phyloP scores from a whole-genome alignment of 129 eudicot genomes.

The Tanacetum coccineum region DNA sequence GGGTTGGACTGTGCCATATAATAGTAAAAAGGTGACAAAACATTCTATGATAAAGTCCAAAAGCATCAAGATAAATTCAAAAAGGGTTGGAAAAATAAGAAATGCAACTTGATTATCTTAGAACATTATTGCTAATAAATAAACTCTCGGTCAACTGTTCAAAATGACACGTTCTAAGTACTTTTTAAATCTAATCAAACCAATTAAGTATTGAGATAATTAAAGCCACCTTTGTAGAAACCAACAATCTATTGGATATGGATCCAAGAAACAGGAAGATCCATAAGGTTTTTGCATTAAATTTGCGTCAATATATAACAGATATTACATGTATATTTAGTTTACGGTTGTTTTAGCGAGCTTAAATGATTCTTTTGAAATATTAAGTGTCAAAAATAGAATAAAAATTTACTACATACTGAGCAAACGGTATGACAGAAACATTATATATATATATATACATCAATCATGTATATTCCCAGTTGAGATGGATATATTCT shows the following conservation, averaged over 20 bases:
- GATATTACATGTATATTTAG: no score
- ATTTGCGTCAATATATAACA: no score
- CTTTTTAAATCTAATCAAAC: not conserved
- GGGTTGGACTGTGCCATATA: no score
- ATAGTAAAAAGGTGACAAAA: no score
- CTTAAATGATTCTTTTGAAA: not conserved
- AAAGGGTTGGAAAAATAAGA: not conserved
- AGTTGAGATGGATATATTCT: no score
- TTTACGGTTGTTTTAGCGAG: no score
- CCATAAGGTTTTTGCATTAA: no score
- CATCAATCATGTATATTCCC: no score
- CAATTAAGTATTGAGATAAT: not conserved
- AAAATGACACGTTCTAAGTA: constrained; percentile 14
- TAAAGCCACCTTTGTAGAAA: constrained; percentile 17
- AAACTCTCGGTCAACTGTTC: constrained; percentile 20
- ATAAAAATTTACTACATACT: not conserved
- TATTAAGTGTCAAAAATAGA: not conserved
- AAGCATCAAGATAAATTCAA: not conserved
- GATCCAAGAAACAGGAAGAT: not conserved
- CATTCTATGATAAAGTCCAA: constrained; percentile 14
- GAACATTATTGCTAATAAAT: constrained; percentile 7
- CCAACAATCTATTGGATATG: constrained; percentile 7
- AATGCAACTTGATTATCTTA: not conserved
- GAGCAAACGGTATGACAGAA: no score
- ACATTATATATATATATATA: no score